Evolutionary conservation across 2,329 filamentous ascomycete genomes (phyloP).

Genomic region (Cordyceps militaris): DNA sequence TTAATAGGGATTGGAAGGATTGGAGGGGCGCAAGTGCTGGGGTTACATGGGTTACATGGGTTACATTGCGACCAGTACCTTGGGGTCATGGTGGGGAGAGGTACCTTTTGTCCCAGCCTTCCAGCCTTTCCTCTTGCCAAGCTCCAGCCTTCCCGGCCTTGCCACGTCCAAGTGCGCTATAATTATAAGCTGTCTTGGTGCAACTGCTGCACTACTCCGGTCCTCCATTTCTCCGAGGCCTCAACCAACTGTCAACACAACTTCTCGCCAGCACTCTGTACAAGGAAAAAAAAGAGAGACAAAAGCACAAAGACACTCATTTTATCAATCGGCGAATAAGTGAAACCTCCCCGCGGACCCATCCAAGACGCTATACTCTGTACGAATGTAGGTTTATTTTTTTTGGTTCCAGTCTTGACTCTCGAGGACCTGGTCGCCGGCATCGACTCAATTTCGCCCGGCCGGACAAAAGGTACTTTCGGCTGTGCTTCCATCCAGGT

Average conservation of each 20-base stretch:
- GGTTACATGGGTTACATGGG: background rate
- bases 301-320: background rate
- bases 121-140: background rate
- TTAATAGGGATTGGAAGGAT: too few species aligned
- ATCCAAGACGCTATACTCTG: background rate
- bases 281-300: background rate
- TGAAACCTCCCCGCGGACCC: background rate
- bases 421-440: background rate
- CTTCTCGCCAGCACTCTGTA: background rate
- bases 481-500: conserved; percentile 6
- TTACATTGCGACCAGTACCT: conserved; percentile 3
- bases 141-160: background rate
- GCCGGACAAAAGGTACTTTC: conserved; percentile 12
- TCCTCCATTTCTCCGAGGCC: conserved; percentile 8
- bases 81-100: conserved; percentile 6
- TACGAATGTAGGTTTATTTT: too few species aligned
- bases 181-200: too few species aligned
- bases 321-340: background rate
- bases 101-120: background rate
- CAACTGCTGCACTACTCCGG: too few species aligned
- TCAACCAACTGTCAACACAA: background rate
- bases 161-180: background rate
- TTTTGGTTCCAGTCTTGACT: background rate
- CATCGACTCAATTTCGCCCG: background rate
- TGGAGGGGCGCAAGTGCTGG: too few species aligned